Conservation (phyloP, 306 rosid species). For the Vigna unguiculata region DNA sequence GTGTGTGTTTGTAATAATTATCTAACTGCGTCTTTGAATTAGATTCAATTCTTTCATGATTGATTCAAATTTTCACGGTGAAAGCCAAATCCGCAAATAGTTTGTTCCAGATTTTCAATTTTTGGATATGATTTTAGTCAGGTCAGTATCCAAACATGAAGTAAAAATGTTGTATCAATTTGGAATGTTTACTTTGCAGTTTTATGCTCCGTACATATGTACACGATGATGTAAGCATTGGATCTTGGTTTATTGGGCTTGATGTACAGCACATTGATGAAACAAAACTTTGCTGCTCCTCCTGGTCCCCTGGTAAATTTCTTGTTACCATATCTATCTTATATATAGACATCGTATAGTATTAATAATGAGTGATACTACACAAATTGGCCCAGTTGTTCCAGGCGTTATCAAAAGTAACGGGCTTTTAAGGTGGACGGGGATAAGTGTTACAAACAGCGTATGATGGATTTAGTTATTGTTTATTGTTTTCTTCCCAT, state of each 20-base stretch:
- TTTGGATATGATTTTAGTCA: too few species aligned
- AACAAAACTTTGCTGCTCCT: conserved; percentile 68
- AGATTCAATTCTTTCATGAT: too few species aligned
- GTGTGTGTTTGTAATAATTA: not conserved
- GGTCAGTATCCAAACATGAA: too few species aligned
- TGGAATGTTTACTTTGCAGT: conserved; percentile 53
- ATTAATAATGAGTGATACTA: not conserved
- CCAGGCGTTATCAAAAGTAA: not conserved
- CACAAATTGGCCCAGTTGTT: conserved; percentile 17
- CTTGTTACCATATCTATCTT: conserved; percentile 32
- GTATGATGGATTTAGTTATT: conserved; percentile 10
- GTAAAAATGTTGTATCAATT: not conserved
- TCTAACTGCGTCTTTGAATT: too few species aligned
- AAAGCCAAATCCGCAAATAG: too few species aligned
- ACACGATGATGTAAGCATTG: conserved; percentile 71
- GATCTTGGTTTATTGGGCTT: conserved; percentile 85
- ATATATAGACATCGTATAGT: not conserved
- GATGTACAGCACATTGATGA: conserved; percentile 66
- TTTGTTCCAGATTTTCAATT: too few species aligned
- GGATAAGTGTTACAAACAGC: not conserved
- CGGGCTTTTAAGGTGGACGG: not conserved
- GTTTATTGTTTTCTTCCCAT: conserved; percentile 22
- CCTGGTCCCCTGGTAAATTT: conserved; percentile 64
- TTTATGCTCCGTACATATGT: conserved; percentile 69
- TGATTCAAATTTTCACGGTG: too few species aligned